Evolutionary conservation across 2,329 filamentous ascomycete genomes (phyloP), one percentile per base, ranked within the genome.

Genomic region (Colletotrichum sublineola): DNA sequence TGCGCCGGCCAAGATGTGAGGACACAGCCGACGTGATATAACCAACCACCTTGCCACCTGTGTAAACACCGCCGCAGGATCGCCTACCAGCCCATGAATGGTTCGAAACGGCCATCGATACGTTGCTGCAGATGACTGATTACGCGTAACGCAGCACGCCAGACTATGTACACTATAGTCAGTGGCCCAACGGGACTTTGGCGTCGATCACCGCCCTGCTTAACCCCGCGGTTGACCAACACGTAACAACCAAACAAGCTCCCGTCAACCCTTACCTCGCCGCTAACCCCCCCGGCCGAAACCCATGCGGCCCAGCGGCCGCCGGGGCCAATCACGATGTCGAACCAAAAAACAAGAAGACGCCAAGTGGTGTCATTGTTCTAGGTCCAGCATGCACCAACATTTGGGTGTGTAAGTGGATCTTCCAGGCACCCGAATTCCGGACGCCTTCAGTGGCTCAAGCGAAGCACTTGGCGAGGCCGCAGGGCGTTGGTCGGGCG

Each of bases 341-440:
- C n/a, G 46, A 18, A 11, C 60, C 50, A 38, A 38, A 44, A 18
- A 42, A 15, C 24, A 5, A 42, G 40, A 44, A 7, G 2, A 5
- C 44, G 20, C 42, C 31, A 29, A 18, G 46, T 33, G 15, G 44
- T 60, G 46, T 42, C 52, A 29, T 33, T 15, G 4, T 7, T 55
- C 52, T 55, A 4, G 15, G 33, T 11, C 20, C 5, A 55, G 24
- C 29, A 33, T 20, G 52, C 52, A 55, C 52, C 52, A 55, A 33
- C 29, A 44, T 46, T 36, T 24, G 33, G 33, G 36, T 40, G 24
- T 40, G 9, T 14, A 24, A 18, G 58, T 67, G 57, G 57, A 62
- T 38, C 60, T 72, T 72, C 66, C 31, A 72, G 69, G 69, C 69
- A 72, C 53, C 69, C 58, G 62, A 46, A 72, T 69, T 72, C 66